A percentile compares a stretch with the other conserved stretches of the same genome.
phyloP scores from a whole-genome alignment of 108 stramenopile species.

The Parmales sp. region DNA sequence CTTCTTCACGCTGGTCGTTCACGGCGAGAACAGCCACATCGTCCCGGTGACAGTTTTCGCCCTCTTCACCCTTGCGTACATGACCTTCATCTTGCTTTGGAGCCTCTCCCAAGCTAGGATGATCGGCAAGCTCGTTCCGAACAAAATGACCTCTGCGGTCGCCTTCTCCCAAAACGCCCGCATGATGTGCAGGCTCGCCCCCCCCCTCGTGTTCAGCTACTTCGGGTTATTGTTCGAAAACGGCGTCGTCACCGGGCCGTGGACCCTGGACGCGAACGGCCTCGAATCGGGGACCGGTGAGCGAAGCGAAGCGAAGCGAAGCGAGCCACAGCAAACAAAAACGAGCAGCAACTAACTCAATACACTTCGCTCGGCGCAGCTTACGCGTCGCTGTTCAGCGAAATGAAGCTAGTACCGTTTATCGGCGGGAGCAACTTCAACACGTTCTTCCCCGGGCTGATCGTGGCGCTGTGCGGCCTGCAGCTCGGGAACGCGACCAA shows the following conservation, averaged over 20 bases:
- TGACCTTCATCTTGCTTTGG: neutral
- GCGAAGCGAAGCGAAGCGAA: too few species aligned
- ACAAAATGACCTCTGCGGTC: neutral
- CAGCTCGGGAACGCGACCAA: neutral
- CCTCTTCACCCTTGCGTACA: neutral
- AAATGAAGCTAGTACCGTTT: neutral
- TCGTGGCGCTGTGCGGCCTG: neutral
- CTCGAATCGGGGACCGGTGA: too few species aligned
- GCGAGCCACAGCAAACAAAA: too few species aligned
- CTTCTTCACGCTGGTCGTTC: neutral
- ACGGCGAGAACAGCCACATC: neutral
- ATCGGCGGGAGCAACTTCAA: neutral
- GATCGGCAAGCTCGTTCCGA: neutral
- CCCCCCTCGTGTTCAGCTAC: neutral
- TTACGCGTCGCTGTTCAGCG: neutral
- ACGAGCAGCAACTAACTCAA: too few species aligned
- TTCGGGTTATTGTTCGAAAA: conserved; percentile 5
- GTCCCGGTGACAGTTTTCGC: neutral
- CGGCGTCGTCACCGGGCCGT: neutral
- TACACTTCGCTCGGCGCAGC: neutral
- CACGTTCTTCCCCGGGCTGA: neutral
- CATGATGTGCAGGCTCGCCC: neutral
- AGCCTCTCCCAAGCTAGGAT: neutral
- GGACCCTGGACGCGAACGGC: neutral
- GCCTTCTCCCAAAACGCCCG: neutral